phyloP scores from a whole-genome alignment of 495 filamentous ascomycete genomes.

The Penicillium nucicola region DNA sequence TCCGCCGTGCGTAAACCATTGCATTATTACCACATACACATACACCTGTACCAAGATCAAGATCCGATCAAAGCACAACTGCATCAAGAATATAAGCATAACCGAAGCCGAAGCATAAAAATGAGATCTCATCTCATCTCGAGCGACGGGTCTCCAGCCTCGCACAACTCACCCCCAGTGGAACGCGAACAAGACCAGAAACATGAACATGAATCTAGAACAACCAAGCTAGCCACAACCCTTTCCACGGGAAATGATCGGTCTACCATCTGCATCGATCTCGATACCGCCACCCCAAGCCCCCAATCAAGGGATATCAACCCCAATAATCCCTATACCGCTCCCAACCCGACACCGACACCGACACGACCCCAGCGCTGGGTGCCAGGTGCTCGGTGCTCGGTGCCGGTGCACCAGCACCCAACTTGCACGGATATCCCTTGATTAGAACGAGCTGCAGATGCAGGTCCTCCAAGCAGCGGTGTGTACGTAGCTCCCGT shows the following conservation, averaged over 20 bases:
- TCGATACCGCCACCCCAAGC: not conserved
- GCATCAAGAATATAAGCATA: not conserved
- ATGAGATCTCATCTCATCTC: too few relatives aligned
- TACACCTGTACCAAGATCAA: not conserved
- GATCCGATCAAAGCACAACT: not conserved
- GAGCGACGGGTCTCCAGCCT: too few relatives aligned
- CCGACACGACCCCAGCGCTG: not conserved
- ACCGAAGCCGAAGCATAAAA: not conserved
- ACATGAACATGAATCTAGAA: not conserved
- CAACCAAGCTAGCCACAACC: not conserved
- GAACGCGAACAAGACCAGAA: too few relatives aligned
- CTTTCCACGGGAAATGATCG: conserved; percentile 11
- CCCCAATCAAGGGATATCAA: conserved; percentile 9
- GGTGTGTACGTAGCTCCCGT: not conserved
- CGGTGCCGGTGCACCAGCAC: not conserved
- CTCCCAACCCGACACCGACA: not conserved
- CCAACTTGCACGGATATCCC: not conserved
- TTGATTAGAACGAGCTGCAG: not conserved
- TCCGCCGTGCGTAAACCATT: conserved; percentile 19
- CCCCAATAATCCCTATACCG: conserved; percentile 1
- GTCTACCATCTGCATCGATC: conserved; percentile 4
- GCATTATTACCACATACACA: conserved; percentile 8
- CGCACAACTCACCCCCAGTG: too few relatives aligned
- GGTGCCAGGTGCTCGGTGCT: too few relatives aligned
- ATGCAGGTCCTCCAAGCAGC: not conserved